Percentiles rank a stretch among this genome's conserved stretches.
Conservation (phyloP, 116 monocot genomes). For the Zostera marina region DNA sequence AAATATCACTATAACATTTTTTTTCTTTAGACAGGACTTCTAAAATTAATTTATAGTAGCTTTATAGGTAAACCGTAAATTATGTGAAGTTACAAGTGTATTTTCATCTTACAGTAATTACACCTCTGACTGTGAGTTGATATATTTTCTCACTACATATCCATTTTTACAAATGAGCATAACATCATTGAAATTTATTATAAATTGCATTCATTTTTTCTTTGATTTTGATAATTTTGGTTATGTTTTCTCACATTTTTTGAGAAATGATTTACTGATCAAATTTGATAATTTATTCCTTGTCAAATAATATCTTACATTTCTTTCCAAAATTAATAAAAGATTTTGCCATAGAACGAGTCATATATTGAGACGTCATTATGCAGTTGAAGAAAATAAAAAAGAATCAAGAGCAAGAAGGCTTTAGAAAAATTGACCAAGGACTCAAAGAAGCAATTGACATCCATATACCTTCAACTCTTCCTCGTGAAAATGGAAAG, state of each 20-base stretch:
- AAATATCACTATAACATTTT: too few species aligned
- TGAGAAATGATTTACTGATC: too few species aligned
- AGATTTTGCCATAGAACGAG: background rate
- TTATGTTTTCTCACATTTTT: too few species aligned
- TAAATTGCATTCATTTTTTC: too few species aligned
- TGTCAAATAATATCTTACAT: background rate
- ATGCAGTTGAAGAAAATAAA: slow-evolving; percentile 28
- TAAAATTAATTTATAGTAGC: background rate
- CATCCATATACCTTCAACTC: slow-evolving; percentile 12
- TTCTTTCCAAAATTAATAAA: background rate
- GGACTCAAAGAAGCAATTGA: slow-evolving; percentile 24
- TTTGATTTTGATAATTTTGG: too few species aligned
- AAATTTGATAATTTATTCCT: too few species aligned
- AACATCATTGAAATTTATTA: background rate
- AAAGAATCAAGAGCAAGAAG: slow-evolving; percentile 13
- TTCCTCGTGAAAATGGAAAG: slow-evolving; percentile 15
- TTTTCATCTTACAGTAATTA: background rate
- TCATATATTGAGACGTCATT: slow-evolving; percentile 2
- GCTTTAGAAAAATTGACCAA: slow-evolving; percentile 9
- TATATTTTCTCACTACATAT: background rate
- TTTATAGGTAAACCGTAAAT: background rate
- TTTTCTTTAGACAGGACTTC: background rate
- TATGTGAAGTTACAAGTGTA: background rate
- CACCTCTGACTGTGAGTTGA: background rate
- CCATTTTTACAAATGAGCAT: background rate